A percentile compares a stretch with the other conserved stretches of the same genome.
Evolutionary conservation across 108 stramenopile species (phyloP).

Genomic region (Parietichytrium sp.): DNA sequence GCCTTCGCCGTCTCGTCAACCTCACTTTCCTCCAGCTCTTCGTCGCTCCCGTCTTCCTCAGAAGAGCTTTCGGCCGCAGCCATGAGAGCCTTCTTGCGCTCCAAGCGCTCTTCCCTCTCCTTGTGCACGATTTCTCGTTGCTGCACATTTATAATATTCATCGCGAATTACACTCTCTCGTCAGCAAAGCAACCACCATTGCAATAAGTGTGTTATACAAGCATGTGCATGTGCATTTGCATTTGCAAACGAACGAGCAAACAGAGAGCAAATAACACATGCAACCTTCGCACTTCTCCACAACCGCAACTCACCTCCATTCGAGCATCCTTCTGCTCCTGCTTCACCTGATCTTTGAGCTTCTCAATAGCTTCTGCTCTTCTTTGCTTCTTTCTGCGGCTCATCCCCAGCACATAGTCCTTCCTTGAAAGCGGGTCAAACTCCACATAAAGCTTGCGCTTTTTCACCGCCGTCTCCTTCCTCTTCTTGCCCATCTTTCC

Average conservation of each 20-base stretch:
- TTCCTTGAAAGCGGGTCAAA: neutral
- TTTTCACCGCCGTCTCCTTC: neutral
- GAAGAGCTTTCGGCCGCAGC: slow-evolving; percentile 2
- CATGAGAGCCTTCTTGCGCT: no score
- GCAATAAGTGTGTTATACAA: no score
- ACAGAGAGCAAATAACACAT: no score
- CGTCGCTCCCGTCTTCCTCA: neutral
- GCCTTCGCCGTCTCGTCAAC: neutral
- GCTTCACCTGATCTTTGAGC: slow-evolving; percentile 11
- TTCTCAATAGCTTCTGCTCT: neutral
- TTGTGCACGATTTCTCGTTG: no score
- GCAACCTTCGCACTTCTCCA: neutral
- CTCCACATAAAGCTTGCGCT: slow-evolving; percentile 24
- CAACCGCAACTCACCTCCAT: slow-evolving; percentile 4
- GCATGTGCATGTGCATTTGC: no score
- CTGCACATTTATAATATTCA: no score
- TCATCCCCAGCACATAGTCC: slow-evolving; percentile 20
- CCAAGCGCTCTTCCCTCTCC: no score
- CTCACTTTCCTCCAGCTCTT: neutral
- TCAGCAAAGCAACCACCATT: no score
- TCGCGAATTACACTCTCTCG: no score
- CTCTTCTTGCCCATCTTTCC: neutral
- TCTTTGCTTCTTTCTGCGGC: slow-evolving; percentile 25
- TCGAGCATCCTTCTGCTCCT: slow-evolving; percentile 28
- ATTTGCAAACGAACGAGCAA: no score